Evolutionary conservation across 805 yeast species (phyloP).

Genomic region (Teunomyces pallodes): DNA sequence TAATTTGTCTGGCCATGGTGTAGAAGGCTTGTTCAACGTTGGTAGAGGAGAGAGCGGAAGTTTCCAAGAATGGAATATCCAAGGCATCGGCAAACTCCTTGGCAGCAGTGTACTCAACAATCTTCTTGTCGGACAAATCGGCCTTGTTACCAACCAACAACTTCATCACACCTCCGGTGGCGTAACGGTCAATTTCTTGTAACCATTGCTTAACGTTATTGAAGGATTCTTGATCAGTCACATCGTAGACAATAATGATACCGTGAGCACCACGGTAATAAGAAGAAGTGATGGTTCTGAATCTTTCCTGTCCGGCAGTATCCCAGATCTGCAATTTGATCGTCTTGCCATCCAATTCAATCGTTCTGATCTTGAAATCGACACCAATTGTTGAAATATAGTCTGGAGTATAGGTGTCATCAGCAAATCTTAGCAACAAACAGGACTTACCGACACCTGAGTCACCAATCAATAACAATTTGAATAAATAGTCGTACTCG

Average conservation of each 20-base stretch:
- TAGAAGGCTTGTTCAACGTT: constrained; percentile 98
- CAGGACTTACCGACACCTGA: constrained; percentile 99
- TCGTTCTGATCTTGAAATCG: constrained; percentile 86
- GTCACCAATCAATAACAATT: constrained; percentile 92
- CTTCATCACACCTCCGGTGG: constrained; percentile 96
- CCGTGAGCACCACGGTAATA: constrained; percentile 99
- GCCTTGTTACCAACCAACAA: constrained; percentile 95
- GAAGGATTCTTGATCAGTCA: constrained; percentile 94
- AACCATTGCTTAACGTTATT: constrained; percentile 97
- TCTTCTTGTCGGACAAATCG: constrained; percentile 89
- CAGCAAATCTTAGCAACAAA: constrained; percentile 90
- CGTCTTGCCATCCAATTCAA: constrained; percentile 94
- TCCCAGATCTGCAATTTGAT: constrained; percentile 99
- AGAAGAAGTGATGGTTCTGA: constrained; percentile 95
- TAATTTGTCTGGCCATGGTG: constrained; percentile 98
- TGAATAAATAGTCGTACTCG: constrained; percentile 97
- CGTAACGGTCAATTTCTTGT: constrained; percentile 97
- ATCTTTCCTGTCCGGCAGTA: constrained; percentile 98
- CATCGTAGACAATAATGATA: constrained; percentile 95
- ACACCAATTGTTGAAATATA: constrained; percentile 98
- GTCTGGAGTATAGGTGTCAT: constrained; percentile 94
- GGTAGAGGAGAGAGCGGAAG: constrained; percentile 91
- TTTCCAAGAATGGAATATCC: constrained; percentile 93
- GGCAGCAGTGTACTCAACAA: constrained; percentile 93
- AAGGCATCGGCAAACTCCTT: constrained; percentile 96